These are phyloP conservation scores for Usnea hakonensis DNA, from an alignment of 495 filamentous ascomycete species.

Conservation along the genomic window DNA sequence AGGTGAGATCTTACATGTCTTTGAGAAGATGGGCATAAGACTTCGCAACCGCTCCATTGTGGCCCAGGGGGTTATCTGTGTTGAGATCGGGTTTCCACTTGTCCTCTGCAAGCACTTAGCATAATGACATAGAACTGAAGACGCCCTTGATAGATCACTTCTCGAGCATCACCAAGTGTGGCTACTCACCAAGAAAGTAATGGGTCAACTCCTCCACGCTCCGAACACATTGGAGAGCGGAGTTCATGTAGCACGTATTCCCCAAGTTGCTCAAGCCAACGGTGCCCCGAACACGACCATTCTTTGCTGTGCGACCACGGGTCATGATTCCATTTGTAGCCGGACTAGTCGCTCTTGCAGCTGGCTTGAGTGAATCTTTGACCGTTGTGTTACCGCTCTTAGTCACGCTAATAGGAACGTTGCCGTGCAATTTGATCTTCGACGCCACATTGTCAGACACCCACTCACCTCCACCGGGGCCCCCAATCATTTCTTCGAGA, in stretches of 20 bases:
- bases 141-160: neutral
- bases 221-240: constrained; percentile 85
- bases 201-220: constrained; percentile 84
- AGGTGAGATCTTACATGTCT: constrained; percentile 53
- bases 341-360: constrained; percentile 56
- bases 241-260: constrained; percentile 99
- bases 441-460: constrained; percentile 45
- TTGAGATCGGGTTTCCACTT: constrained; percentile 75
- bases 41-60: constrained; percentile 74
- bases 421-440: constrained; percentile 29
- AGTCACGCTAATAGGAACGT: constrained; percentile 31
- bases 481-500: constrained; percentile 64
- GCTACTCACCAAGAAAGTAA: constrained; percentile 67
- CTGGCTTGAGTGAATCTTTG: constrained; percentile 32
- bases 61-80: constrained; percentile 68
- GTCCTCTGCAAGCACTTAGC: constrained; percentile 41
- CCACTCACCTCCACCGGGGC: constrained; percentile 50
- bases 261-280: constrained; percentile 84
- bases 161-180: neutral
- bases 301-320: constrained; percentile 56
- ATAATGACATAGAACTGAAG: neutral
- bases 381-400: constrained; percentile 32
- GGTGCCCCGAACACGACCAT: constrained; percentile 58
- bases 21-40: constrained; percentile 68
- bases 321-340: constrained; percentile 47